phyloP scores from a whole-genome alignment of 768 basidiomycete genomes.

The Calocera viscosa region DNA sequence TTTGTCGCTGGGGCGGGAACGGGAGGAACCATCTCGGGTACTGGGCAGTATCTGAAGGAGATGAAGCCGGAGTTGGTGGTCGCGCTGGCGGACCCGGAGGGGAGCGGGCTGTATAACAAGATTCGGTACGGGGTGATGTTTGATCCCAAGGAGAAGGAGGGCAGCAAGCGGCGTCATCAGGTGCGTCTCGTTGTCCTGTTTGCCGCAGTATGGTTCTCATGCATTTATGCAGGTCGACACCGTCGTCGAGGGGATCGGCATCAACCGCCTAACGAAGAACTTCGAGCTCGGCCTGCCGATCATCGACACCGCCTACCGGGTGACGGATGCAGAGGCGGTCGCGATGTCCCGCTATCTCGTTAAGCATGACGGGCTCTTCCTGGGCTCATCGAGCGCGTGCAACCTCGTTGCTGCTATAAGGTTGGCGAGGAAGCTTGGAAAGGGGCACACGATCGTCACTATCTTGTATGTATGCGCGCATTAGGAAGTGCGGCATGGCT shows the following conservation, averaged over 20 bases:
- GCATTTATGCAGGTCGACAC: conserved; percentile 60
- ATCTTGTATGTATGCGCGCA: conserved; percentile 44
- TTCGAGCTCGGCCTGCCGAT: conserved; percentile 71
- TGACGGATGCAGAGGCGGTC: conserved; percentile 88
- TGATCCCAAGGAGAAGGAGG: conserved; percentile 82
- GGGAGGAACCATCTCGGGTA: conserved; percentile 87
- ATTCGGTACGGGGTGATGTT: conserved; percentile 92
- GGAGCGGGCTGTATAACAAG: conserved; percentile 92
- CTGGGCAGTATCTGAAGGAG: conserved; percentile 65
- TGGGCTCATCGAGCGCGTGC: conserved; percentile 92
- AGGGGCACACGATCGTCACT: conserved; percentile 72
- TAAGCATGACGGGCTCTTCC: conserved; percentile 77
- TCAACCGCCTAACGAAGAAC: conserved; percentile 87
- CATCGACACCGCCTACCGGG: conserved; percentile 79
- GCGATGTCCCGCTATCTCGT: conserved; percentile 93
- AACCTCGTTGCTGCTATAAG: conserved; percentile 89
- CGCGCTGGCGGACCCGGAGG: conserved; percentile 80
- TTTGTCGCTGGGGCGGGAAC: conserved; percentile 95
- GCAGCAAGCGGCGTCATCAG: conserved; percentile 82
- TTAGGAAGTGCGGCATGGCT: neutral
- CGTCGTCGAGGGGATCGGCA: conserved; percentile 91
- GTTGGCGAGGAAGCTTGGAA: conserved; percentile 55
- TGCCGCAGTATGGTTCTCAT: neutral
- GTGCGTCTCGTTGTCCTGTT: conserved; percentile 10
- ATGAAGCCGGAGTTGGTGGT: conserved; percentile 54